These are phyloP conservation scores for Mycena citricolor DNA, from an alignment of 1,284 basidiomycete genomes.

Conservation along the genomic window DNA sequence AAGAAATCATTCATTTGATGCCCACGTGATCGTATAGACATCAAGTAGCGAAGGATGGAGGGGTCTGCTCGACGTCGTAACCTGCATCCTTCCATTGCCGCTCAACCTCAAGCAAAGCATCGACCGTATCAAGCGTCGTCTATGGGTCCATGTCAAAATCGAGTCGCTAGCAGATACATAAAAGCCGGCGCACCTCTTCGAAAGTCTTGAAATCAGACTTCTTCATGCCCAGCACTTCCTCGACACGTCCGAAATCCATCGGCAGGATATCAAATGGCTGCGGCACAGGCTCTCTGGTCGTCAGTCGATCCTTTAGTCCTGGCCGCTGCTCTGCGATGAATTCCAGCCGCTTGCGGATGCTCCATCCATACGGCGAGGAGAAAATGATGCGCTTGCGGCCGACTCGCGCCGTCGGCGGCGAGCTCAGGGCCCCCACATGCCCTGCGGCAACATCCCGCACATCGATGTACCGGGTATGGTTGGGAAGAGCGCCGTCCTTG, in stretches of 20 bases:
- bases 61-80: background rate
- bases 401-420: constrained; percentile 16
- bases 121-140: constrained; percentile 30
- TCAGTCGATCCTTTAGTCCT: constrained; percentile 28
- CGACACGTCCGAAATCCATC: constrained; percentile 29
- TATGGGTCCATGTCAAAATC: constrained; percentile 16
- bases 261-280: constrained; percentile 21
- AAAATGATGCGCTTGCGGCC: constrained; percentile 34
- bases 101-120: constrained; percentile 30
- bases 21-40: too few species aligned
- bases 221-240: constrained; percentile 31
- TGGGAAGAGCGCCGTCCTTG: constrained; percentile 21
- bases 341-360: constrained; percentile 23
- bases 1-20: too few species aligned
- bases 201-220: constrained; percentile 29
- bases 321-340: constrained; percentile 31
- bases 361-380: constrained; percentile 31
- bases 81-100: constrained; percentile 21
- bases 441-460: constrained; percentile 27
- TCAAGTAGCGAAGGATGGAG: constrained; percentile 1
- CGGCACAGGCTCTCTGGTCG: constrained; percentile 15
- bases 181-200: constrained; percentile 22
- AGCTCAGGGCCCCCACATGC: constrained; percentile 24
- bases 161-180: background rate
- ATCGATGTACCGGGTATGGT: constrained; percentile 19